Conservation (phyloP, 2,329 filamentous ascomycete species). For the Fusarium bactridioides region DNA sequence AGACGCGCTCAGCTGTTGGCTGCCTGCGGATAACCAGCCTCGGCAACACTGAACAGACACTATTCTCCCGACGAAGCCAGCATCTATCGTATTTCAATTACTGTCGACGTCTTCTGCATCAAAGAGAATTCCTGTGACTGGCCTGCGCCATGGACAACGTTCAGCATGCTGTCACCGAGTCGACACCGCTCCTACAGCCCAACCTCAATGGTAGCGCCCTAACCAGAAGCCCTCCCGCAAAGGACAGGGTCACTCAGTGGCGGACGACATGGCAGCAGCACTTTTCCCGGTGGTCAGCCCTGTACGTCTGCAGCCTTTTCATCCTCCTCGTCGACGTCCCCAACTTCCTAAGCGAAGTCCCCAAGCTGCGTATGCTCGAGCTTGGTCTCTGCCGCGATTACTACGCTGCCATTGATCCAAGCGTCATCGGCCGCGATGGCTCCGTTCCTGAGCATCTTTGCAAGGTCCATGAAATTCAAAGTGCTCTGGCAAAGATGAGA, state of each 20-base stretch:
- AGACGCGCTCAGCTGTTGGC: background rate
- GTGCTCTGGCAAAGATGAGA: background rate
- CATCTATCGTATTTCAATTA: background rate
- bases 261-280: background rate
- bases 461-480: background rate
- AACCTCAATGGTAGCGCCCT: background rate
- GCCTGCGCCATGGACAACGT: background rate
- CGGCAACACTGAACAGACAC: no score
- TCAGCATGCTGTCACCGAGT: background rate
- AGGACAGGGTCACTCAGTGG: background rate
- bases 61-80: background rate
- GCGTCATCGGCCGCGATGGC: background rate
- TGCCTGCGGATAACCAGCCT: background rate
- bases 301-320: background rate
- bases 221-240: background rate
- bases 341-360: background rate
- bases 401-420: background rate
- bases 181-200: background rate
- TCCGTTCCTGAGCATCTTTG: background rate
- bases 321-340: background rate
- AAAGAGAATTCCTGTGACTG: rapidly evolving
- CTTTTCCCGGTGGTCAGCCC: background rate
- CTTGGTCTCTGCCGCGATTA: background rate
- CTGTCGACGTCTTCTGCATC: rapidly evolving
- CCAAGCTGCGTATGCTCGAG: background rate